These are phyloP conservation scores for Penicillium cosmopolitanum DNA, from an alignment of 495 filamentous ascomycete genomes.

Conservation along the genomic window DNA sequence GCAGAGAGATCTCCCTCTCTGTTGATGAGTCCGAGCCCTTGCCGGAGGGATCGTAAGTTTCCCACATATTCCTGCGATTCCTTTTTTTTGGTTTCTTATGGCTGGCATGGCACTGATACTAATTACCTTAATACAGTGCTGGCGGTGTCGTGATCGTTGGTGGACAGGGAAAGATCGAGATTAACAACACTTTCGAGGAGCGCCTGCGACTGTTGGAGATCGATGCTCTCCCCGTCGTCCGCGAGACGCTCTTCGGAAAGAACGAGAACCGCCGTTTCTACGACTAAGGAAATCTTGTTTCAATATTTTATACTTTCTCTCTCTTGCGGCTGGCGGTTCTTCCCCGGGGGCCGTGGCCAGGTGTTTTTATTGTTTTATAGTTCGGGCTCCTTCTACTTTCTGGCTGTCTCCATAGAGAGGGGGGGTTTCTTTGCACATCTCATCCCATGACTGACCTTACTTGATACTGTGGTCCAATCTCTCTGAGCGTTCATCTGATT, in stretches of 20 bases:
- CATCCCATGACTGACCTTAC: slow-evolving; percentile 20
- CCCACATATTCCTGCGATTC: neutral
- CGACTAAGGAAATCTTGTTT: slow-evolving; percentile 58
- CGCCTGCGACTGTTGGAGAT: slow-evolving; percentile 81
- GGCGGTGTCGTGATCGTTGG: slow-evolving; percentile 84
- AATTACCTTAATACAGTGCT: slow-evolving; percentile 54
- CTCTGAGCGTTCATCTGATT: slow-evolving; percentile 39
- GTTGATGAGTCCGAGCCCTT: slow-evolving; percentile 80
- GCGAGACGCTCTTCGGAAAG: slow-evolving; percentile 84
- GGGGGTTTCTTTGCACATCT: slow-evolving; percentile 28
- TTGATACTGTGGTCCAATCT: slow-evolving; percentile 22
- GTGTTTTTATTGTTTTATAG: slow-evolving; percentile 30
- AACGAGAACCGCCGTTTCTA: slow-evolving; percentile 93
- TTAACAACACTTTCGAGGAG: slow-evolving; percentile 97
- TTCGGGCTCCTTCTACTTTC: slow-evolving; percentile 23
- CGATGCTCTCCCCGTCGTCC: slow-evolving; percentile 81
- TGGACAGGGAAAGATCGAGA: slow-evolving; percentile 90
- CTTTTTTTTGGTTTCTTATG: neutral
- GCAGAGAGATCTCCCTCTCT: slow-evolving; percentile 62
- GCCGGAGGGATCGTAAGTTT: slow-evolving; percentile 82
- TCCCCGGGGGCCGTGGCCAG: slow-evolving; percentile 6
- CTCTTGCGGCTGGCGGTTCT: slow-evolving; percentile 6
- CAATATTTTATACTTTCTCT: slow-evolving; percentile 5
- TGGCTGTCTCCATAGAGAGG: slow-evolving; percentile 24
- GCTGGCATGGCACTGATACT: neutral